Evolutionary conservation across 208 protist genomes (phyloP).

Genomic region (Jaenimonas drosophilae): DNA sequence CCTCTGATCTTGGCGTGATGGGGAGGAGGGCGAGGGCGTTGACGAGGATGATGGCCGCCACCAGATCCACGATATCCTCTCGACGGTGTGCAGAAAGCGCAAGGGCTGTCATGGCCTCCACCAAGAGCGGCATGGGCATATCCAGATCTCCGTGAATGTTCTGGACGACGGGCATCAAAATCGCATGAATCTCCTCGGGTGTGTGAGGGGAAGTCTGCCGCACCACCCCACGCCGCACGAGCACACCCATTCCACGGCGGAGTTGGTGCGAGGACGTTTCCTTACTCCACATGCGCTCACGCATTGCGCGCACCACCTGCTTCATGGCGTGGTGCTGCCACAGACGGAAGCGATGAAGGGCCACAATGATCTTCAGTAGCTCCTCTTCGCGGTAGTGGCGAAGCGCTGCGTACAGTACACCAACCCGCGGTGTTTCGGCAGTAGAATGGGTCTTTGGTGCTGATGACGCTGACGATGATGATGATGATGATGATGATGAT

Average conservation of each 20-base stretch:
- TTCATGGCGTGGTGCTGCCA: slow-evolving; percentile 41
- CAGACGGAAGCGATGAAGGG: slow-evolving; percentile 64
- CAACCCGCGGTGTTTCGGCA: background rate
- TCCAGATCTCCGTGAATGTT: slow-evolving; percentile 18
- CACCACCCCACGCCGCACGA: background rate
- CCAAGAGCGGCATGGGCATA: slow-evolving; percentile 12
- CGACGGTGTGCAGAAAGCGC: slow-evolving; percentile 26
- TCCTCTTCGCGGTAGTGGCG: slow-evolving; percentile 18
- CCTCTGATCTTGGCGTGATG: background rate
- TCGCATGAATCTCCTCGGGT: background rate
- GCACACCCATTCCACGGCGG: background rate
- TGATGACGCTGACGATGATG: too few species aligned
- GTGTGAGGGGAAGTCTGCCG: background rate
- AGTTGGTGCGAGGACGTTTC: slow-evolving; percentile 4
- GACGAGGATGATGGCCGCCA: slow-evolving; percentile 19
- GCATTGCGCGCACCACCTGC: slow-evolving; percentile 8
- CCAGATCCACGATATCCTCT: slow-evolving; percentile 17
- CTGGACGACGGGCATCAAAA: background rate
- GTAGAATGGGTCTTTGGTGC: too few species aligned
- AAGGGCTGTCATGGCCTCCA: slow-evolving; percentile 5
- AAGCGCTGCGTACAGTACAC: slow-evolving; percentile 32
- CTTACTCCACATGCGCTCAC: slow-evolving; percentile 5
- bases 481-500: too few species aligned
- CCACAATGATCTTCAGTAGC: slow-evolving; percentile 32
- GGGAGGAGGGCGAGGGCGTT: slow-evolving; percentile 4